Percentiles rank a stretch among this genome's conserved stretches.
phyloP scores from a whole-genome alignment of 345 rosid species.

The Gossypium bickii region DNA sequence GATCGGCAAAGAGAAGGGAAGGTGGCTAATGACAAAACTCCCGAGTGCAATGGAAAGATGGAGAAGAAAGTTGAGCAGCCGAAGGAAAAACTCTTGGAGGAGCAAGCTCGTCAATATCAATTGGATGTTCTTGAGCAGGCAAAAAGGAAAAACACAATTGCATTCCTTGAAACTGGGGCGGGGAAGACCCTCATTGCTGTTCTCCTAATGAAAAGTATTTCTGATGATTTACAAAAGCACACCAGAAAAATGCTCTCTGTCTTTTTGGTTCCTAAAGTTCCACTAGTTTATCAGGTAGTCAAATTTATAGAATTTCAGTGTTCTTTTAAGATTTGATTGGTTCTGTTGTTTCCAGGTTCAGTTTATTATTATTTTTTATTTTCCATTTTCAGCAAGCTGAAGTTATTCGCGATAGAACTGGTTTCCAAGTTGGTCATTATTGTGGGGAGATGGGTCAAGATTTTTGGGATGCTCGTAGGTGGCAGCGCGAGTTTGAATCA shows the following conservation, averaged over 20 bases:
- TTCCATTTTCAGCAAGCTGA: conserved; percentile 78
- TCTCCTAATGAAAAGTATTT: conserved; percentile 76
- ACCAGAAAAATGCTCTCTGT: conserved; percentile 84
- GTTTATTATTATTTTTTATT: conserved; percentile 13
- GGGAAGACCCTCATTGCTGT: conserved; percentile 98
- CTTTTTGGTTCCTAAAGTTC: conserved; percentile 97
- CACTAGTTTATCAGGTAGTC: conserved; percentile 90
- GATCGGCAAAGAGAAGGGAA: conserved; percentile 49
- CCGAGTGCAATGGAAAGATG: conserved; percentile 39
- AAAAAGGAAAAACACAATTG: conserved; percentile 79
- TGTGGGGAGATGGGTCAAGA: conserved; percentile 87
- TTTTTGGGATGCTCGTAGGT: conserved; percentile 92
- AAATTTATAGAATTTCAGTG: neutral
- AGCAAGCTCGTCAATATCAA: conserved; percentile 86
- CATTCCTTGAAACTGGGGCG: conserved; percentile 97
- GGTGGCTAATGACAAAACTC: conserved; percentile 33
- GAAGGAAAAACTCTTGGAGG: conserved; percentile 73
- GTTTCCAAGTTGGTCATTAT: conserved; percentile 77
- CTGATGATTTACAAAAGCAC: conserved; percentile 47
- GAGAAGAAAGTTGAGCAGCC: conserved; percentile 53
- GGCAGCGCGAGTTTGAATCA: conserved; percentile 93
- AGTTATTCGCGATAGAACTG: conserved; percentile 76
- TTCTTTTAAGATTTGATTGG: conserved; percentile 6
- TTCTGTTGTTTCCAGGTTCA: conserved; percentile 5
- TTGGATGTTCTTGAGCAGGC: conserved; percentile 98